Evolutionary conservation across 2,329 filamentous ascomycete species (phyloP).

Genomic region (Sporothrix schenckii): DNA sequence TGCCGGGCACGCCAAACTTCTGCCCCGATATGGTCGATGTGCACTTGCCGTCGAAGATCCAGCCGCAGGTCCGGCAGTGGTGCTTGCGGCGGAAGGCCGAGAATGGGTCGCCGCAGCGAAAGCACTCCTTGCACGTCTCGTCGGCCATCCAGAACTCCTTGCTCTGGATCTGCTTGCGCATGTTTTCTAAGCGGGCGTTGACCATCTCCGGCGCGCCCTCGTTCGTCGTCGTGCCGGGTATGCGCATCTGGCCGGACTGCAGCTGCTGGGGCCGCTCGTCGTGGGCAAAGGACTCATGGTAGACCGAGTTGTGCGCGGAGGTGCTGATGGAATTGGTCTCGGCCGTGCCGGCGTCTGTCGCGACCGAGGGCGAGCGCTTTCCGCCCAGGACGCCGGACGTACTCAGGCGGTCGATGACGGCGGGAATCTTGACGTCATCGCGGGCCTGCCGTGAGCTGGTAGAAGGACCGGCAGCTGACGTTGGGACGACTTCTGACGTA

Average conservation of each 20-base stretch:
- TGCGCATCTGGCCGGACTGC: constrained; percentile 53
- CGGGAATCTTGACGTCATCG: constrained; percentile 50
- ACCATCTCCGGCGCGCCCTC: constrained; percentile 63
- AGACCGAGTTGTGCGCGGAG: constrained; percentile 60
- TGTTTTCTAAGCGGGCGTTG: constrained; percentile 66
- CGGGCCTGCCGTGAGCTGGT: constrained; percentile 25
- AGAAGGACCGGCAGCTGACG: background rate
- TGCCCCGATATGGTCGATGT: constrained; percentile 87
- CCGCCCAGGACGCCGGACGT: constrained; percentile 49
- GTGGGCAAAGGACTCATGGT: constrained; percentile 59
- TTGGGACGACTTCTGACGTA: background rate
- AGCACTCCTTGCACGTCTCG: constrained; percentile 97
- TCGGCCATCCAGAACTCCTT: constrained; percentile 99
- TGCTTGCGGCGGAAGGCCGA: constrained; percentile 95
- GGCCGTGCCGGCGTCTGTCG: constrained; percentile 58
- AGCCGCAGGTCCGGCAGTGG: constrained; percentile 94
- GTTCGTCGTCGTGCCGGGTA: constrained; percentile 60
- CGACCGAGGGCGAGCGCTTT: constrained; percentile 60
- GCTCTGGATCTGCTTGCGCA: constrained; percentile 84
- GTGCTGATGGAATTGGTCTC: constrained; percentile 62
- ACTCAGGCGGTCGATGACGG: constrained; percentile 60
- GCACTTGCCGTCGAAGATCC: constrained; percentile 97
- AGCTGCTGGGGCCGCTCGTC: constrained; percentile 51
- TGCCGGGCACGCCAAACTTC: constrained; percentile 82
- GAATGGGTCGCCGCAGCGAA: constrained; percentile 86